Base-by-base conservation (phyloP, 371 early-diverging fungal species). In the Saksenaea oblongispora region DNA sequence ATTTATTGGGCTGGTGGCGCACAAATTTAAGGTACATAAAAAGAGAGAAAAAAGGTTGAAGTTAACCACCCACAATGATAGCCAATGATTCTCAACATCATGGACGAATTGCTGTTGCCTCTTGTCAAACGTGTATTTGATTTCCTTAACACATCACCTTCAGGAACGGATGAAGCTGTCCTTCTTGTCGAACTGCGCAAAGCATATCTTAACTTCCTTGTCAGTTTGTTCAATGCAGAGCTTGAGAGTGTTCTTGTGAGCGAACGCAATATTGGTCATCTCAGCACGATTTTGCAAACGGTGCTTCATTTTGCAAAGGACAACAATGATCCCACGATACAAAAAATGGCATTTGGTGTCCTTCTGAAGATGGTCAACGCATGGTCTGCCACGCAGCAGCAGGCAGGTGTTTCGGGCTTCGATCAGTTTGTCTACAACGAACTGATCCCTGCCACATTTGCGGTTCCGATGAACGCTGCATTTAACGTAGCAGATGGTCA, bases 111-210 rank as follows among this genome's bases (percentile, higher is more conserved):
- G n/a, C 69, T 95, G 42, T 70, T 87, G 26, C 94, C 96, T 0
- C 78, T 96, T 51, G 79, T 94, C 1, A 89, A 91, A 60, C 89
- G 92, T 42, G 93, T 94, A 22, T 95, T 94, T 70, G 82, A 83
- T 54, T 91, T 93, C 63, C 75, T 96, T 24, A 90, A 94, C 69
- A 89, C 91, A 64, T 79, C 88, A 1, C 88, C 95, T 1, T 80
- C 86, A 58, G 98, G 98, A 11, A 95, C 95, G 1, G 98, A 98
- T 70, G 97, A 96, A 71, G 86, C 87, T 0, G 63, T 95, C 44
- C 76, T 91, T 39, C 75, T 91, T 57, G 74, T 84, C 10, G 91
- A 92, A 26, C 83, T 98, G 35, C 89, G 91, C 35, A 90, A 89
- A 72, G 84, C 92, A 0, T 97, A 96, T 65, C 76, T 98, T 34